These are phyloP conservation scores for Cystofilobasidium ferigula DNA, from an alignment of 768 basidiomycete species.

Conservation along the genomic window DNA sequence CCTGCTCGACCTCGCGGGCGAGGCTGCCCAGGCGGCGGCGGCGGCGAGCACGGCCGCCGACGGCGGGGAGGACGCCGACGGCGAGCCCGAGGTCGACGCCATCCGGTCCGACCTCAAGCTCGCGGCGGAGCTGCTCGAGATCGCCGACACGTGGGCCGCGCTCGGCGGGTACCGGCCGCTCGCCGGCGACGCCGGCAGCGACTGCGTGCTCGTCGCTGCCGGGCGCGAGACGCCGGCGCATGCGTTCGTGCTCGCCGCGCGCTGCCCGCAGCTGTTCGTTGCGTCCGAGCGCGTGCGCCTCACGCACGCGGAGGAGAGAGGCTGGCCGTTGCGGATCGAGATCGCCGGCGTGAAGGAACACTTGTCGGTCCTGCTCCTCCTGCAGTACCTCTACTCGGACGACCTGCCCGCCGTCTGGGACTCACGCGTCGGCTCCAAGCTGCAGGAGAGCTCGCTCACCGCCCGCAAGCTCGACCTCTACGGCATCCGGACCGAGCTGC, in stretches of 20 bases:
- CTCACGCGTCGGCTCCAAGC: conserved; percentile 47
- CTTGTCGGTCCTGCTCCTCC: conserved; percentile 58
- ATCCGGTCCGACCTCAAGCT: conserved; percentile 34
- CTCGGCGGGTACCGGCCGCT: conserved; percentile 27
- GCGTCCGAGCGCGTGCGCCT: conserved; percentile 27
- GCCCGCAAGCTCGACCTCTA: conserved; percentile 40
- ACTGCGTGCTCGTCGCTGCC: conserved; percentile 26
- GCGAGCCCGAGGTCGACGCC: conserved; percentile 39
- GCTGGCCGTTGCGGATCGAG: conserved; percentile 12
- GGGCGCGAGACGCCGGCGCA: conserved; percentile 50
- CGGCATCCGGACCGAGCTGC: conserved; percentile 56
- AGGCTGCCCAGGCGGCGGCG: conserved; percentile 17
- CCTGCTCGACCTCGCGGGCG: background rate
- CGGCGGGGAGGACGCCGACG: conserved; percentile 38
- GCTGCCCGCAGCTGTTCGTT: conserved; percentile 44
- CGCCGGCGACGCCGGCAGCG: conserved; percentile 27
- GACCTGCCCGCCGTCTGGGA: conserved; percentile 76
- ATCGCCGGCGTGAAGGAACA: conserved; percentile 54
- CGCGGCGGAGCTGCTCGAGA: conserved; percentile 33
- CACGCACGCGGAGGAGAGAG: conserved; percentile 32
- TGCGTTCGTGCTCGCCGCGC: conserved; percentile 52
- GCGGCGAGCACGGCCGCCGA: too few relatives aligned
- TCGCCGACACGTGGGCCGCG: conserved; percentile 32
- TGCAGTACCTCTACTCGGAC: conserved; percentile 84
- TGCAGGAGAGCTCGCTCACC: conserved; percentile 40